Percentiles rank a stretch among this genome's conserved stretches.
These are phyloP conservation scores for Nitzschia palea DNA, from an alignment of 108 stramenopile genomes.

Conservation along the genomic window DNA sequence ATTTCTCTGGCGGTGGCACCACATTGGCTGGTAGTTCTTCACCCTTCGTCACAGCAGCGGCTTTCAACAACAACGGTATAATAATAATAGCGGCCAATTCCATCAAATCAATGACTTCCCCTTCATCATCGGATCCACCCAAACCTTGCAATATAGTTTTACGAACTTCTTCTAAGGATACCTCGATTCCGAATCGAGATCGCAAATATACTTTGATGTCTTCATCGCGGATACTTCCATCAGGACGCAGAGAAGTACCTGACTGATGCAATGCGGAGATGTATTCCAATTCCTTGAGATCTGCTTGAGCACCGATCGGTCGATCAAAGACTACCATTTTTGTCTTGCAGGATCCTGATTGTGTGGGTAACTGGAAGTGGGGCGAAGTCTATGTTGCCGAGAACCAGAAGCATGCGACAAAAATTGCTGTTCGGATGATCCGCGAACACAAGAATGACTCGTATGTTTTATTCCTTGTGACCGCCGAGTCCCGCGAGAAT, in stretches of 20 bases:
- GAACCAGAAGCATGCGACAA: no score
- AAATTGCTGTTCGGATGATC: no score
- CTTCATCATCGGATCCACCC: conserved; percentile 34
- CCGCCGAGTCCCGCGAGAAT: no score
- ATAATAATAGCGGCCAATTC: conserved; percentile 52
- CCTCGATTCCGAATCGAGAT: conserved; percentile 58
- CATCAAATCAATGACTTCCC: conserved; percentile 45
- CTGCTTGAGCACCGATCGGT: conserved; percentile 49
- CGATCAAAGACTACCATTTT: not conserved
- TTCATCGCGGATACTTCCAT: conserved; percentile 21
- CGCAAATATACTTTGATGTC: conserved; percentile 50
- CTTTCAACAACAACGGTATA: conserved; percentile 54
- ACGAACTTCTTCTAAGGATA: conserved; percentile 43
- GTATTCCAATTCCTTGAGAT: conserved; percentile 68
- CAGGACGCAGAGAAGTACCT: not conserved
- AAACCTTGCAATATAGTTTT: conserved; percentile 41
- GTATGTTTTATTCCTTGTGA: no score
- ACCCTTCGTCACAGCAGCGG: conserved; percentile 14
- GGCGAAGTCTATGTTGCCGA: no score
- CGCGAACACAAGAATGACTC: no score
- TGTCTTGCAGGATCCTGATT: no score
- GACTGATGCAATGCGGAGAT: conserved; percentile 51
- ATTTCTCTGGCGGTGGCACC: conserved; percentile 27
- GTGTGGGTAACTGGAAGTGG: no score
- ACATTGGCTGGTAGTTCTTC: not conserved